phyloP scores from a whole-genome alignment of 2,329 filamentous ascomycete genomes.

The Didymella glomerata region DNA sequence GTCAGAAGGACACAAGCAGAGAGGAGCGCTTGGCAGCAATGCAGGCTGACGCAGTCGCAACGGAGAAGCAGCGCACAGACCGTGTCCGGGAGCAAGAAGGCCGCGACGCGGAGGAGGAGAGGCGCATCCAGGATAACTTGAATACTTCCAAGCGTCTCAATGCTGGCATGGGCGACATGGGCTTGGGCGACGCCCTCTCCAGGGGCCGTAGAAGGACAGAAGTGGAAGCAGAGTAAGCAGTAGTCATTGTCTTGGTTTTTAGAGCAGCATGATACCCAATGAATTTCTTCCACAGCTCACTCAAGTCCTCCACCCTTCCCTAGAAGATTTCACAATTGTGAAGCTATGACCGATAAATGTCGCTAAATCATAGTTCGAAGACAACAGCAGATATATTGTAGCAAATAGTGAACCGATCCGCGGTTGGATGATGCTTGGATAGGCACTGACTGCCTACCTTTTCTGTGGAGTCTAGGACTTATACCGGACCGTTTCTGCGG shows the following conservation, averaged over 20 bases:
- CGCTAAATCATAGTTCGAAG: no score
- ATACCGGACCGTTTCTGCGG: no score
- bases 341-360: no score
- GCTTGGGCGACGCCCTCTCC: conserved; percentile 34
- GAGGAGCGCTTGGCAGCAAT: conserved; percentile 45
- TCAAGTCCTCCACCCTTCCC: not conserved
- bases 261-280: conserved; percentile 16
- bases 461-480: no score
- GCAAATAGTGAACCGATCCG: no score
- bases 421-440: no score
- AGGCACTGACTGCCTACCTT: no score
- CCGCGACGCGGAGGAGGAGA: conserved; percentile 46
- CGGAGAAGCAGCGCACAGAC: conserved; percentile 46
- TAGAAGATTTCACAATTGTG: not conserved
- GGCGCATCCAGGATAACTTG: conserved; percentile 24
- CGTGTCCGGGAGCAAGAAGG: conserved; percentile 43
- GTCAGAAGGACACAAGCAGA: conserved; percentile 20
- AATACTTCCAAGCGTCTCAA: conserved; percentile 32
- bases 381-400: no score
- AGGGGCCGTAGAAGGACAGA: conserved; percentile 29
- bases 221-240: conserved; percentile 15
- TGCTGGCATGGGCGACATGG: conserved; percentile 28
- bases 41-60: conserved; percentile 45
- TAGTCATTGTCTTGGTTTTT: not conserved
- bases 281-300: not conserved